phyloP scores from a whole-genome alignment of 306 rosid genomes.

The Glycyrrhiza uralensis region DNA sequence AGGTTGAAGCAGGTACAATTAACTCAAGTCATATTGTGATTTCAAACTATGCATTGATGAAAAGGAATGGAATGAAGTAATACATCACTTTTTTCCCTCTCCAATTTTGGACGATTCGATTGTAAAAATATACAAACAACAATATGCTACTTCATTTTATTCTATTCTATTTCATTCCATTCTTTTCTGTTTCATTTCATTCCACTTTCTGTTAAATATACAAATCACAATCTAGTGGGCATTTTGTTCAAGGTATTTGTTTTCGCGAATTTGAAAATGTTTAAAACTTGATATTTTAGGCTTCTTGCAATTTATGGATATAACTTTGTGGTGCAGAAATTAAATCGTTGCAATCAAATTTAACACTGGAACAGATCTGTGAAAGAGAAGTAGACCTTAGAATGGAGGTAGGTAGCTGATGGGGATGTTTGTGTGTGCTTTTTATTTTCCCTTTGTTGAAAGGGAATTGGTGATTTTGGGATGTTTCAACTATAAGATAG shows the following conservation, averaged over 20 bases:
- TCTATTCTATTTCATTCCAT: not conserved
- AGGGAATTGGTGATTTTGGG: constrained; percentile 1
- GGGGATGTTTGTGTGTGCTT: constrained; percentile 13
- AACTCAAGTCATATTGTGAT: not conserved
- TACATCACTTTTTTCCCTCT: not conserved
- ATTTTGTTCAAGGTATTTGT: not conserved
- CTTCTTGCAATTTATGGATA: not conserved
- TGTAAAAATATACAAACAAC: not conserved
- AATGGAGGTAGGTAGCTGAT: constrained; percentile 76
- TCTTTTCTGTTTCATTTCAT: not conserved
- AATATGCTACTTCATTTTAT: not conserved
- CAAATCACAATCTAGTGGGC: not conserved
- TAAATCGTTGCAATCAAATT: constrained; percentile 67
- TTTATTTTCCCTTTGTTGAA: not conserved
- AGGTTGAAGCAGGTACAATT: constrained; percentile 74
- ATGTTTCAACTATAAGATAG: constrained; percentile 6
- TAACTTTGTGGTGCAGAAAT: constrained; percentile 57
- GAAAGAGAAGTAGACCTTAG: constrained; percentile 62
- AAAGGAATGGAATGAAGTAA: not conserved
- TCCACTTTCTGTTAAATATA: not conserved
- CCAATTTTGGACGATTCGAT: not conserved
- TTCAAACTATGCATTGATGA: not conserved
- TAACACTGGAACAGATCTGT: constrained; percentile 74
- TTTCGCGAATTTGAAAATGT: constrained; percentile 4
- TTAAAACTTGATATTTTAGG: not conserved